Conservation (phyloP, 1,284 basidiomycete genomes). For the Fomitiporia mediterranea region DNA sequence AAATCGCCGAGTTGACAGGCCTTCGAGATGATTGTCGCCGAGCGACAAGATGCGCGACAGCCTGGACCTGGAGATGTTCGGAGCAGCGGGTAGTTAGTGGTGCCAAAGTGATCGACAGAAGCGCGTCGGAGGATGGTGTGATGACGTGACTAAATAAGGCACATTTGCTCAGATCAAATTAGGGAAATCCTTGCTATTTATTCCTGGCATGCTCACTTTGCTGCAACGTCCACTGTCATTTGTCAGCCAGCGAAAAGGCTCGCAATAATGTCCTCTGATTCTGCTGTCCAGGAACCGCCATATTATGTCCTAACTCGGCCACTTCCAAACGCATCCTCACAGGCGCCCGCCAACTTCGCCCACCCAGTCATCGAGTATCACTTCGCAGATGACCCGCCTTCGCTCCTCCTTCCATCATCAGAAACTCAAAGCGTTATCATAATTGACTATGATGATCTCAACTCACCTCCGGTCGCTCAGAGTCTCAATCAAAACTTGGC, state of each 20-base stretch:
- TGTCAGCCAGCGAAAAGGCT: not conserved
- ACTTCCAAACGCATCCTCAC: slow-evolving; percentile 30
- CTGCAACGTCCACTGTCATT: not conserved
- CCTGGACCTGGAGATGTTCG: not conserved
- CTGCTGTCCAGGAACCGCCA: slow-evolving; percentile 35
- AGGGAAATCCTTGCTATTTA: not conserved
- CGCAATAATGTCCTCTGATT: slow-evolving; percentile 19
- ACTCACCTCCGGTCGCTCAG: slow-evolving; percentile 39
- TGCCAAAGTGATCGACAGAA: not conserved
- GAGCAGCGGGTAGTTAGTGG: not conserved
- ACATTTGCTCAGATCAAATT: not conserved
- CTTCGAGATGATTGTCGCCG: not conserved
- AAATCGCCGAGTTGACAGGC: not conserved
- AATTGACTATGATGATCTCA: slow-evolving; percentile 53
- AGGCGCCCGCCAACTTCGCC: slow-evolving; percentile 43
- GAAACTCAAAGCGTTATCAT: slow-evolving; percentile 65
- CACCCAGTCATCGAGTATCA: slow-evolving; percentile 78
- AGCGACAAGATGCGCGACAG: not conserved
- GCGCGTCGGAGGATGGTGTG: not conserved
- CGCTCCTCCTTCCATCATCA: slow-evolving; percentile 51
- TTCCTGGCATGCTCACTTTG: too few species aligned
- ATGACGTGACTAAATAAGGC: slow-evolving; percentile 3
- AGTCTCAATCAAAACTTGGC: slow-evolving; percentile 60
- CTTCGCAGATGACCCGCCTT: slow-evolving; percentile 70
- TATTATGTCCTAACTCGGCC: slow-evolving; percentile 62